Evolutionary conservation across 768 basidiomycete species (phyloP).

Genomic region (Rhodotorula babjevae): DNA sequence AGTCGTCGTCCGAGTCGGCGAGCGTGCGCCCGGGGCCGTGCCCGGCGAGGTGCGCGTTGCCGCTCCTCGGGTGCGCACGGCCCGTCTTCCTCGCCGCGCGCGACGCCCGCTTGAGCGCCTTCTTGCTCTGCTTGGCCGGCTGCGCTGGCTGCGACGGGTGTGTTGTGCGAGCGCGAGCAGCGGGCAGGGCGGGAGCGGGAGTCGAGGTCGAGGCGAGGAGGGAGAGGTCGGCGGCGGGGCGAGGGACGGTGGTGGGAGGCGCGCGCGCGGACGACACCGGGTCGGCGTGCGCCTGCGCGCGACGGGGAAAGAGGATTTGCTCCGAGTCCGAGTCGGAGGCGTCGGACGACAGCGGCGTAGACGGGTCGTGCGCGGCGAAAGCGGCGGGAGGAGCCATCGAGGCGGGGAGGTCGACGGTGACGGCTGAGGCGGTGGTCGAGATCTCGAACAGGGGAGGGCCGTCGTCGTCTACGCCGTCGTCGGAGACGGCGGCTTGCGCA

Average conservation of each 20-base stretch:
- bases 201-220: neutral
- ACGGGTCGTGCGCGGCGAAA: neutral
- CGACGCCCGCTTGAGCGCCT: constrained; percentile 18
- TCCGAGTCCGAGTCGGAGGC: constrained; percentile 8
- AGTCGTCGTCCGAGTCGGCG: constrained; percentile 15
- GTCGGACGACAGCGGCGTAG: neutral
- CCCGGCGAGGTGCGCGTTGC: constrained; percentile 12
- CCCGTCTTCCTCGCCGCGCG: constrained; percentile 28
- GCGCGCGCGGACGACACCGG: constrained; percentile 6
- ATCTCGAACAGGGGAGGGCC: constrained; percentile 24
- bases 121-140: constrained; percentile 19
- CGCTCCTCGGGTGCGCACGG: constrained; percentile 19
- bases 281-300: constrained; percentile 17
- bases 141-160: neutral
- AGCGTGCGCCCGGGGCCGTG: neutral
- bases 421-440: neutral
- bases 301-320: constrained; percentile 19
- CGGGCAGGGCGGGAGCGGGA: neutral
- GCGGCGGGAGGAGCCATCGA: constrained; percentile 1
- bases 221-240: neutral
- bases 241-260: neutral
- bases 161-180: neutral
- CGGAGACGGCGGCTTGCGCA: neutral
- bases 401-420: neutral
- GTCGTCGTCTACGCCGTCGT: neutral